Conservation (phyloP, 176 grass and related monocot genomes). For the Canna indica region DNA sequence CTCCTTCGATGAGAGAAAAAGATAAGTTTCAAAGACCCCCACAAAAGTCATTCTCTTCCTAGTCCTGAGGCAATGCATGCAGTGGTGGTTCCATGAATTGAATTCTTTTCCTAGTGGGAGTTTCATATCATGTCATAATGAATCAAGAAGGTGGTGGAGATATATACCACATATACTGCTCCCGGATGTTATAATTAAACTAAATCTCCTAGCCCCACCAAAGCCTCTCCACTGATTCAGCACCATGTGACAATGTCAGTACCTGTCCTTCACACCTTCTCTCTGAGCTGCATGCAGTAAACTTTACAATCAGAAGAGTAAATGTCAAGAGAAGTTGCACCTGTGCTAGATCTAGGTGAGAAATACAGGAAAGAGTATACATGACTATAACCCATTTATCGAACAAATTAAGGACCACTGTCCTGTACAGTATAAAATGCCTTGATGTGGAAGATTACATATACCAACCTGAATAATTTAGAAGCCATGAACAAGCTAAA, state of each 20-base stretch:
- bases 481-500: background rate
- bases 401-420: slow-evolving; percentile 3
- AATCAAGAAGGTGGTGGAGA: background rate
- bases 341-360: background rate
- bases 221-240: slow-evolving; percentile 29
- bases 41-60: background rate
- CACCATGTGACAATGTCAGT: slow-evolving; percentile 55
- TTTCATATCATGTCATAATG: slow-evolving; percentile 35
- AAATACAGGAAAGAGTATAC: background rate
- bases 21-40: background rate
- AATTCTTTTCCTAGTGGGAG: background rate
- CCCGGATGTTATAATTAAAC: slow-evolving; percentile 7
- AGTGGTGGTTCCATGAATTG: background rate
- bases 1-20: background rate
- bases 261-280: slow-evolving; percentile 3
- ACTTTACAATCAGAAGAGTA: slow-evolving; percentile 23
- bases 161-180: slow-evolving; percentile 10
- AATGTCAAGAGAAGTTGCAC: slow-evolving; percentile 9
- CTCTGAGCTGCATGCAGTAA: background rate
- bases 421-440: background rate
- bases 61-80: slow-evolving; percentile 4
- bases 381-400: background rate
- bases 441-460: background rate
- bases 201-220: slow-evolving; percentile 21
- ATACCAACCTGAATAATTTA: background rate